A percentile compares a stretch with the other conserved stretches of the same genome.
Evolutionary conservation across 2,329 filamentous ascomycete genomes (phyloP).

Genomic region (Teratosphaeria zuluensis): DNA sequence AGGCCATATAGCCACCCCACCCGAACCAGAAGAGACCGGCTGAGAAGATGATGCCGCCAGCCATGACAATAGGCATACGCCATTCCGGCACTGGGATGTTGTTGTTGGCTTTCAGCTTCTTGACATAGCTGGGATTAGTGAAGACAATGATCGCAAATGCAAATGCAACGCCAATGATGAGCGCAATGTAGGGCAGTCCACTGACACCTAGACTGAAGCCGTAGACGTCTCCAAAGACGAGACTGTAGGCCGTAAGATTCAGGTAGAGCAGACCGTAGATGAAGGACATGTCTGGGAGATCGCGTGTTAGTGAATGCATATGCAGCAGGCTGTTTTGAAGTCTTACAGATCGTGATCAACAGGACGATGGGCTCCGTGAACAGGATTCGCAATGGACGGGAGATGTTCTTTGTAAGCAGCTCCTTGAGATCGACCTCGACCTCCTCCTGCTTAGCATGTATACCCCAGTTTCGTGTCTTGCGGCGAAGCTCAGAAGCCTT

Average conservation of each 20-base stretch:
- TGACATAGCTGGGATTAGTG: conserved; percentile 18
- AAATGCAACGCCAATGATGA: conserved; percentile 35
- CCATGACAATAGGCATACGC: conserved; percentile 38
- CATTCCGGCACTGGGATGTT: conserved; percentile 36
- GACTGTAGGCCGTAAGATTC: conserved; percentile 74
- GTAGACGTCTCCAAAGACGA: conserved; percentile 67
- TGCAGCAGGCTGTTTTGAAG: conserved; percentile 19
- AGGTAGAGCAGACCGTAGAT: conserved; percentile 58
- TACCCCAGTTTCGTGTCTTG: conserved; percentile 50
- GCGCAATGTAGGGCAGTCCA: conserved; percentile 71
- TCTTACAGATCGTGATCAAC: conserved; percentile 35
- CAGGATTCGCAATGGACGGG: conserved; percentile 36
- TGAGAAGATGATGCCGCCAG: conserved; percentile 37
- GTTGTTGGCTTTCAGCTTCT: conserved; percentile 24
- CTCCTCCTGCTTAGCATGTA: conserved; percentile 43
- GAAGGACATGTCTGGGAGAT: not conserved
- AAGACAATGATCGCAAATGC: conserved; percentile 14
- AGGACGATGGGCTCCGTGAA: conserved; percentile 42
- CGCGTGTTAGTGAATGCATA: not conserved
- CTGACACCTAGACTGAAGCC: conserved; percentile 58
- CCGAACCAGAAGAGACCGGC: conserved; percentile 20
- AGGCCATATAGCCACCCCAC: conserved; percentile 32
- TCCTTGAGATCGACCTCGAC: conserved; percentile 29
- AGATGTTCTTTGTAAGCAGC: conserved; percentile 28
- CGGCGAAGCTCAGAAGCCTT: conserved; percentile 47